Evolutionary conservation across 257 asterid genomes (phyloP).

Genomic region (Petunia axillaris): DNA sequence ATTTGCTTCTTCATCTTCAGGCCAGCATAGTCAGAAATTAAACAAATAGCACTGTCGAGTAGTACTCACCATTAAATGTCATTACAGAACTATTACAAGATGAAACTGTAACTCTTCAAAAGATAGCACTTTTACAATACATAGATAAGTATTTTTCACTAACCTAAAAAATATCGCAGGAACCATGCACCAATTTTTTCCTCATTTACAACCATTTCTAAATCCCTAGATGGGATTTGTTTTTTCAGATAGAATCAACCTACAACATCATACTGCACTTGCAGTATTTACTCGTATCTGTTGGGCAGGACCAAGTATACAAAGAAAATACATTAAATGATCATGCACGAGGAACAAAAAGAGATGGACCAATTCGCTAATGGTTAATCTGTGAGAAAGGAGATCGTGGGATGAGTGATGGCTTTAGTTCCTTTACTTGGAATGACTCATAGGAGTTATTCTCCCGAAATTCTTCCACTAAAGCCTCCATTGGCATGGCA

Average conservation of each 20-base stretch:
- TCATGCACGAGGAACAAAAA: conserved; percentile 10
- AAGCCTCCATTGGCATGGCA: conserved; percentile 74
- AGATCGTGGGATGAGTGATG: conserved; percentile 66
- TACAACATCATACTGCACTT: conserved; percentile 24
- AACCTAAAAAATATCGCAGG: background rate
- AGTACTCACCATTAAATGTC: background rate
- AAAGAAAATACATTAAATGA: conserved; percentile 34
- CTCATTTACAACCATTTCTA: conserved; percentile 18
- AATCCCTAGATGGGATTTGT: conserved; percentile 31
- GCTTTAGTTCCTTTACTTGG: conserved; percentile 54
- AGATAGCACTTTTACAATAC: background rate
- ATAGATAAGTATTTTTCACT: background rate
- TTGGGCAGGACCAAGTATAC: background rate
- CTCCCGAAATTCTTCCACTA: conserved; percentile 72
- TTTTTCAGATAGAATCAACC: background rate
- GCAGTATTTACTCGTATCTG: background rate
- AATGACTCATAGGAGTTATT: conserved; percentile 55
- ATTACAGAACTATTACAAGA: background rate
- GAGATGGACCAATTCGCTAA: background rate
- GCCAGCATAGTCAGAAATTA: background rate
- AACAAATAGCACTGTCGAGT: background rate
- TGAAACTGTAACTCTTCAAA: conserved; percentile 19
- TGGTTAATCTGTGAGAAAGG: conserved; percentile 74
- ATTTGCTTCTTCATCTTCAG: background rate
- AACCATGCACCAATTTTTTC: background rate